Base-by-base conservation (phyloP, 2,329 filamentous ascomycete genomes). In the Trichoderma afroharzianum region DNA sequence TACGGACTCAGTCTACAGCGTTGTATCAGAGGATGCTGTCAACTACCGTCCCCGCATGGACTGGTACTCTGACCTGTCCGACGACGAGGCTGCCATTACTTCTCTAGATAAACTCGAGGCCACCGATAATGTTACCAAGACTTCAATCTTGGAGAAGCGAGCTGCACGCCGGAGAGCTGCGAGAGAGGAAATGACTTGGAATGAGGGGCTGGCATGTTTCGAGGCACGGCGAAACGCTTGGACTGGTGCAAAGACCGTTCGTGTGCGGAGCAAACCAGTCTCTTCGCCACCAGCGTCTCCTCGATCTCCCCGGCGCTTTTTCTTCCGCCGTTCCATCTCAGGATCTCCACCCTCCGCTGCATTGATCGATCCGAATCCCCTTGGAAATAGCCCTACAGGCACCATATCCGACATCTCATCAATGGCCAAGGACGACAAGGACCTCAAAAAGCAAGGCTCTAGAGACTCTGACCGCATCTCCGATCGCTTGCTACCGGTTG, bases 181-280 rank as follows among this genome's bases (percentile, higher is more conserved):
- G 63, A 86, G 88, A 73, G 88, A 90, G 70, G 91, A 93, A 82
- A 87, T 90, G 82, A 80, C 84, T 33, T 97, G 92, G 91, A 98
- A 98, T 77, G 85, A 91, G 47, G 95, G 95, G 0, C 80, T 98
- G 71, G 88, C 90, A n/a, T 92, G 92, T 79, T 98, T 93, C 81
- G 88, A 91, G 72, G 88, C 91, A 33, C 86, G 93, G 72, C 88
- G 95, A 63, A 90, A 97, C 81, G 90, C 90, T 7, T 98, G 95
- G 95, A 95, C 94, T 1, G 91, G 92, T 36, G 95, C 94, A 36
- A 88, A 87, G 74, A 86, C 84, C 12, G 87, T 87, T 43, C 86
- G 86, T 61, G 80, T 89, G 61, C 85, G 86, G 71, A 82, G 83
- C 53, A 88, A 86, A 74, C 81, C 83, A 6, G 71, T 72, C 8